Conservation (phyloP, 2,329 filamentous ascomycete species). For the Aspergillus aculeatus region DNA sequence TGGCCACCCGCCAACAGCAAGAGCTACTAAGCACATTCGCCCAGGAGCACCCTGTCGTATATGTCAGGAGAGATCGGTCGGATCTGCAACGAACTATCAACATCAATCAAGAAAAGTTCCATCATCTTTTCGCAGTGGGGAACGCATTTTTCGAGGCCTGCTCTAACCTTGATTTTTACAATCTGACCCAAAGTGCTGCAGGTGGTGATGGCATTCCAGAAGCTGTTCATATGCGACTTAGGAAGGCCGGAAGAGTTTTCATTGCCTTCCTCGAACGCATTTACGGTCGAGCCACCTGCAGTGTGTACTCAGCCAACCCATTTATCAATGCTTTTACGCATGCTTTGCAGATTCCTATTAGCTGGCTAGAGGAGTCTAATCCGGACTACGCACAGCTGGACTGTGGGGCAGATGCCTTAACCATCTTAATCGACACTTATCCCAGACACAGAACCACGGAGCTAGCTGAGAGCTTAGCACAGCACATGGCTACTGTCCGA, state of each 20-base stretch:
- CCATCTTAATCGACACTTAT: not conserved
- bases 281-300: not conserved
- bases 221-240: not conserved
- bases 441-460: not conserved
- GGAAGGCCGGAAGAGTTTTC: not conserved
- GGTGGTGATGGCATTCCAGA: not conserved
- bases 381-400: not conserved
- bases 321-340: not conserved
- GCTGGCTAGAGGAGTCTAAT: not conserved
- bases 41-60: slow-evolving; percentile 63
- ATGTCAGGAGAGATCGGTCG: slow-evolving; percentile 53
- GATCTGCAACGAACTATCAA: slow-evolving; percentile 21
- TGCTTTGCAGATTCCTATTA: not conserved
- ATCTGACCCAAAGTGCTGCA: not conserved
- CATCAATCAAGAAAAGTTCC: slow-evolving; percentile 21
- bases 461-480: not conserved
- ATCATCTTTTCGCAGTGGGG: slow-evolving; percentile 15
- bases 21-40: slow-evolving; percentile 59
- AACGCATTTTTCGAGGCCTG: slow-evolving; percentile 37
- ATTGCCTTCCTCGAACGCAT: not conserved
- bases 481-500: not conserved
- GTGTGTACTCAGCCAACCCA: not conserved
- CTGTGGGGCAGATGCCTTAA: not conserved
- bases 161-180: slow-evolving; percentile 20
- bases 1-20: slow-evolving; percentile 48